phyloP scores from a whole-genome alignment of 768 basidiomycete species.

The Agrocybe chaxingu region DNA sequence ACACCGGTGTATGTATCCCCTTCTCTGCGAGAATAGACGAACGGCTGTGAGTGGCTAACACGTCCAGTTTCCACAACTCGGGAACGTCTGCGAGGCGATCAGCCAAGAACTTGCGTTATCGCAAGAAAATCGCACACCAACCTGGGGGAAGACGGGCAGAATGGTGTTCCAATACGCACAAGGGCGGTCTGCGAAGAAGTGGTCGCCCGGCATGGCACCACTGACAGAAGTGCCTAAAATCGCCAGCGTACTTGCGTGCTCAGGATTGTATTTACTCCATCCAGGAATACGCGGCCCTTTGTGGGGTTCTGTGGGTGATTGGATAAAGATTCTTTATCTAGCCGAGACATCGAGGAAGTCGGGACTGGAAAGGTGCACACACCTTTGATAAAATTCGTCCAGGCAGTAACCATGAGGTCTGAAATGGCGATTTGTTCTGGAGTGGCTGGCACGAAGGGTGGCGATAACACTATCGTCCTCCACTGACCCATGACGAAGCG shows the following conservation, averaged over 20 bases:
- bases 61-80: constrained; percentile 25
- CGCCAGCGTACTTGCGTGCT: constrained; percentile 23
- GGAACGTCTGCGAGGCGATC: constrained; percentile 17
- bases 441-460: constrained; percentile 27
- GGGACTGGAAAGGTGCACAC: not conserved
- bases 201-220: constrained; percentile 25
- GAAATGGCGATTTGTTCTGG: constrained; percentile 26
- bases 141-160: constrained; percentile 27
- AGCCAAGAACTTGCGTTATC: not conserved
- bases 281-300: constrained; percentile 25
- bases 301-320: constrained; percentile 18
- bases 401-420: constrained; percentile 30
- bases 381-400: constrained; percentile 36
- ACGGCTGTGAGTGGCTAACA: constrained; percentile 11
- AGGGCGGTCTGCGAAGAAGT: constrained; percentile 20
- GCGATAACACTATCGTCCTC: constrained; percentile 27
- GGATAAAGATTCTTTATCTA: not conserved
- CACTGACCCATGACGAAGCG: constrained; percentile 31
- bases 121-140: constrained; percentile 2
- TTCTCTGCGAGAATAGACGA: not conserved
- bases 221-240: constrained; percentile 22
- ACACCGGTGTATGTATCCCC: too few species aligned
- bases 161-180: constrained; percentile 29
- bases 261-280: constrained; percentile 24
- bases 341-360: not conserved